Conservation (phyloP, 2,329 filamentous ascomycete genomes). For the Hypoxylon sp. region DNA sequence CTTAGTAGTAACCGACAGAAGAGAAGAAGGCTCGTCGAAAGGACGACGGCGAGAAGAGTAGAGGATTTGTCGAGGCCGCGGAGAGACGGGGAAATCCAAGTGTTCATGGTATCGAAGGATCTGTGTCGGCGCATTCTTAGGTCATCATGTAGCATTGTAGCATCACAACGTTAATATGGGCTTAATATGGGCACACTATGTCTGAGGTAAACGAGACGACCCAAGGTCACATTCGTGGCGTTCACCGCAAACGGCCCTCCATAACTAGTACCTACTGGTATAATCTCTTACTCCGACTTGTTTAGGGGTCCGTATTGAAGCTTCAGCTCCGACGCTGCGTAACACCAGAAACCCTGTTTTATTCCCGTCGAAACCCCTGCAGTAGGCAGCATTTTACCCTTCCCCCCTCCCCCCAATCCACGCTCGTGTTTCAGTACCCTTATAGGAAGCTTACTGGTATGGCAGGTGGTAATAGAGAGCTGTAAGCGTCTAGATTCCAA, state of each 20-base stretch:
- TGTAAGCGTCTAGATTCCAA: constrained; percentile 2
- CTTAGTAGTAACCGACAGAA: background rate
- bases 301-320: constrained; percentile 1
- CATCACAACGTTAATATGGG: constrained; percentile 2
- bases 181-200: background rate
- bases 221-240: constrained; percentile 18
- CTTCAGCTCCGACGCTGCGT: constrained; percentile 13
- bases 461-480: background rate
- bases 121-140: constrained; percentile 3
- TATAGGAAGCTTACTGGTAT: constrained; percentile 23
- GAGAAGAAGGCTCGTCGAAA: background rate
- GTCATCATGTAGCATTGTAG: constrained; percentile 7
- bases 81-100: constrained; percentile 10
- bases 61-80: background rate
- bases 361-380: background rate
- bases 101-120: constrained; percentile 18
- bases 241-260: background rate
- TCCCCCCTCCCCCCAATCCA: background rate
- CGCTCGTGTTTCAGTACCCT: constrained; percentile 28
- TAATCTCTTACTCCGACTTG: background rate
- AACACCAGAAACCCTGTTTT: constrained; percentile 4
- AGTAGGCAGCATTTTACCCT: background rate
- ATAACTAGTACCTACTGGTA: background rate
- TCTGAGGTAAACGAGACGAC: constrained; percentile 15
- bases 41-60: constrained; percentile 6